Base-by-base conservation (phyloP, 1,139 yeast genomes). In the Pichia sp. region DNA sequence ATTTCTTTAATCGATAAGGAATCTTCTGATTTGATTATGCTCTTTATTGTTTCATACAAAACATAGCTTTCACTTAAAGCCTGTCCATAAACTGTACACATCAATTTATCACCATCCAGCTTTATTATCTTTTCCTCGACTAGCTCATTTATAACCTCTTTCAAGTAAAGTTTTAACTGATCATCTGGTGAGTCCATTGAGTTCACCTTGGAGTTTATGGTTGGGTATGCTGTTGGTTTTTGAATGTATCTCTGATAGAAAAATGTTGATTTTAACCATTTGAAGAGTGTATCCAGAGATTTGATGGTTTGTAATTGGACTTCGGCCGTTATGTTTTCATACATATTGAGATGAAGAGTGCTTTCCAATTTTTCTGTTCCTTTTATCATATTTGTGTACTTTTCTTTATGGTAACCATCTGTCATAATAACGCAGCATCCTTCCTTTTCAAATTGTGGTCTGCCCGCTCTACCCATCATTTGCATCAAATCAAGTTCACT, bases 401-500 rank as follows among this genome's bases (percentile, higher is more conserved):
- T 60, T 2, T 42, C 44, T 33, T 61, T 64, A 39, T 63, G 62
- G 1, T 56, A 55, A 2, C 52, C 45, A 7, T 66, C 66, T 0
- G 84, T 77, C 66, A 76, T 63, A 12, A 77, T 68, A 2, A 76
- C 66, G 76, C 64, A 22, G 74, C 68, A 5, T 73, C 74, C 82
- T 31, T 67, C 67, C 3, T 60, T 64, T 48, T 74, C 81, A 53
- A 67, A 74, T 36, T 73, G 75, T 0, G 81, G 80, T 42, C 74
- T 62, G 2, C 82, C 81, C 0, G 97, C 97, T 56, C 93, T 67
- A 19, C 93, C 93, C 88, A 83, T 81, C 94, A 84, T 84, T 60
- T 84, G 95, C 47, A 84, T 63, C 37, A 84, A 83, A 61, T 84
- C 98, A 0, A 4, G 79, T 78, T 50, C 79, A 62, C 8, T 43